These are phyloP conservation scores for Achaetomium macrosporum DNA, from an alignment of 2,329 filamentous ascomycete species.

Conservation along the genomic window DNA sequence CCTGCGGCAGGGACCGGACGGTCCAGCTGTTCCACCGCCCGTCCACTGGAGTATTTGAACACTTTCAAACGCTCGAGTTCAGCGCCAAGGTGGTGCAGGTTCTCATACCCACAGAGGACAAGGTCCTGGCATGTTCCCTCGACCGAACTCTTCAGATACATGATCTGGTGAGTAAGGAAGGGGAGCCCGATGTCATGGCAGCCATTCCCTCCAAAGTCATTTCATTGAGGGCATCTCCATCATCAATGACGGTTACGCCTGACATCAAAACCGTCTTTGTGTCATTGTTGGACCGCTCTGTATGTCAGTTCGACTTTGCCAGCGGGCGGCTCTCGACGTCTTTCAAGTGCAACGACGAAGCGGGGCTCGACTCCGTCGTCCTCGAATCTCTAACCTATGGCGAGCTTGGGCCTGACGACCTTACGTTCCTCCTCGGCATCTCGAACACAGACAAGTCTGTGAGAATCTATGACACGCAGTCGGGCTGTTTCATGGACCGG, in stretches of 20 bases:
- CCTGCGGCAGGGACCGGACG: slow-evolving; percentile 83
- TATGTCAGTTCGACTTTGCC: slow-evolving; percentile 56
- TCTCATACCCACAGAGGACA: slow-evolving; percentile 68
- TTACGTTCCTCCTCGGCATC: slow-evolving; percentile 71
- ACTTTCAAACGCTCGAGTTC: slow-evolving; percentile 92
- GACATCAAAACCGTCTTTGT: slow-evolving; percentile 55
- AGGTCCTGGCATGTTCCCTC: slow-evolving; percentile 76
- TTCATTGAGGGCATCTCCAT: slow-evolving; percentile 77
- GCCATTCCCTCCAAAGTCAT: slow-evolving; percentile 74
- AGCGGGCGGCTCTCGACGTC: slow-evolving; percentile 63
- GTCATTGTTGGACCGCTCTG: slow-evolving; percentile 54
- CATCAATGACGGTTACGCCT: slow-evolving; percentile 69
- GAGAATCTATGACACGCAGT: slow-evolving; percentile 75
- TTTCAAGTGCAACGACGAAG: slow-evolving; percentile 80
- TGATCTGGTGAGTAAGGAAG: slow-evolving; percentile 66
- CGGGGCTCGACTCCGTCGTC: slow-evolving; percentile 73
- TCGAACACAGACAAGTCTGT: slow-evolving; percentile 96
- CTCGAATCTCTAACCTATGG: slow-evolving; percentile 69
- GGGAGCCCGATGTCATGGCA: slow-evolving; percentile 59
- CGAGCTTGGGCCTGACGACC: slow-evolving; percentile 48
- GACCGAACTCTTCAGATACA: slow-evolving; percentile 84
- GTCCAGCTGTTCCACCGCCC: slow-evolving; percentile 75
- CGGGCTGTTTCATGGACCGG: slow-evolving; percentile 70
- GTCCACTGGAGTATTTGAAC: slow-evolving; percentile 54
- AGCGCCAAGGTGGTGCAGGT: slow-evolving; percentile 73